Percentiles rank a stretch among this genome's conserved stretches.
Conservation (phyloP, 768 basidiomycete genomes). For the Dioszegia crocea region DNA sequence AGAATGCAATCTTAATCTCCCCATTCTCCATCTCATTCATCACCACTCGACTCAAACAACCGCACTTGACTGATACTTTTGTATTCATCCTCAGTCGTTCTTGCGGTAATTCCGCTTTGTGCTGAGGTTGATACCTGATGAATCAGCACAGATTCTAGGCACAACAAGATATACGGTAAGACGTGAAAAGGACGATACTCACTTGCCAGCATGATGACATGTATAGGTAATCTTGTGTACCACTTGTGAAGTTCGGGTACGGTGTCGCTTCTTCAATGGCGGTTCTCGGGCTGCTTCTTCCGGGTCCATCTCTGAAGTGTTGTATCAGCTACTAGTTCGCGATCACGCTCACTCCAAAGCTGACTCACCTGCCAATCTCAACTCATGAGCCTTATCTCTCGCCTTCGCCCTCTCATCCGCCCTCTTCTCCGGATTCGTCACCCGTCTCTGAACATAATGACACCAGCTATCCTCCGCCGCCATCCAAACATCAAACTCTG, state of each 20-base stretch:
- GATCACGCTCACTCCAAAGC: not conserved
- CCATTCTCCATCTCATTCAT: slow-evolving; percentile 32
- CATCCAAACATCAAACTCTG: slow-evolving; percentile 34
- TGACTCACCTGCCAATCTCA: slow-evolving; percentile 29
- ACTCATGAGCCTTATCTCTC: slow-evolving; percentile 28
- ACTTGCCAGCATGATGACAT: slow-evolving; percentile 41
- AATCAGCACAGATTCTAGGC: not conserved
- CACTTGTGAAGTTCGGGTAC: slow-evolving; percentile 29
- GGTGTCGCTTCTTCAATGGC: slow-evolving; percentile 31
- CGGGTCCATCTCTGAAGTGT: slow-evolving; percentile 23
- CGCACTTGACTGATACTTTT: slow-evolving; percentile 41
- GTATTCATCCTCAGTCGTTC: slow-evolving; percentile 39
- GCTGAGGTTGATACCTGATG: slow-evolving; percentile 27
- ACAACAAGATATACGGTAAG: not conserved
- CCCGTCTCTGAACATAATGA: slow-evolving; percentile 43
- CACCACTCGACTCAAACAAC: slow-evolving; percentile 31
- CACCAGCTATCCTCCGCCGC: slow-evolving; percentile 40
- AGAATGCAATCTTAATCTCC: slow-evolving; percentile 29
- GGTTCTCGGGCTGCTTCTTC: slow-evolving; percentile 28
- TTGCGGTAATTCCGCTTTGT: slow-evolving; percentile 24
- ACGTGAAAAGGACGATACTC: not conserved
- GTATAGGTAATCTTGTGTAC: slow-evolving; percentile 43
- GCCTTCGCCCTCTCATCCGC: slow-evolving; percentile 35
- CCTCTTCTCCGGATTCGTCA: slow-evolving; percentile 41
- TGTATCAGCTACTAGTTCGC: too few relatives aligned